These are phyloP conservation scores for Sclerotinia borealis DNA, from an alignment of 2,329 filamentous ascomycete genomes.

Conservation along the genomic window DNA sequence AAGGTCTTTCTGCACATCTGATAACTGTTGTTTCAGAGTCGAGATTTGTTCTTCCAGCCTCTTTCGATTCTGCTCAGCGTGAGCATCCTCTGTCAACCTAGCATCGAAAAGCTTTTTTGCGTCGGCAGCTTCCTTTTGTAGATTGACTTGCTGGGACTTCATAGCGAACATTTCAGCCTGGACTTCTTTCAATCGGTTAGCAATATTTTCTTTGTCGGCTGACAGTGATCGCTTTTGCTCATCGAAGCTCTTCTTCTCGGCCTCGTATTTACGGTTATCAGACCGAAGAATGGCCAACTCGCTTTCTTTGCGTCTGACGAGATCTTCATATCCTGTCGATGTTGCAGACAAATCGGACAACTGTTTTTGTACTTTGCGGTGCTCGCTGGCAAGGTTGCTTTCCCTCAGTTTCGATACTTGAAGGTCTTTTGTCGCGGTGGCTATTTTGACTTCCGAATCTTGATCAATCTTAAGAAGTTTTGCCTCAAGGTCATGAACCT, in stretches of 20 bases:
- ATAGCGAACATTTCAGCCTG: constrained; percentile 85
- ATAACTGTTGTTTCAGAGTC: constrained; percentile 79
- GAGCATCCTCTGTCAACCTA: constrained; percentile 81
- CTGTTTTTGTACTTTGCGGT: constrained; percentile 75
- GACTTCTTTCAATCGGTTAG: constrained; percentile 70
- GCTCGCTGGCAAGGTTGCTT: constrained; percentile 71
- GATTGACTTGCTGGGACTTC: constrained; percentile 73
- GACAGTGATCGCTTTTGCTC: constrained; percentile 67
- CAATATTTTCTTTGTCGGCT: constrained; percentile 72
- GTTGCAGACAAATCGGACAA: constrained; percentile 83
- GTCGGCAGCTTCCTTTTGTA: constrained; percentile 84
- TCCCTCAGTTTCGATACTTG: constrained; percentile 67
- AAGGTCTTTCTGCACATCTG: constrained; percentile 78
- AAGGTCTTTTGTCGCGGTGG: constrained; percentile 71
- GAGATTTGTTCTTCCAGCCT: constrained; percentile 82
- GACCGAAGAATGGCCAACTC: constrained; percentile 79
- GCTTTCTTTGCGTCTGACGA: constrained; percentile 89
- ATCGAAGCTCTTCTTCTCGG: constrained; percentile 72
- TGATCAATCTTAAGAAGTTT: constrained; percentile 82
- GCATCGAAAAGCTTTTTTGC: constrained; percentile 81
- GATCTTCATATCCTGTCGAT: constrained; percentile 90
- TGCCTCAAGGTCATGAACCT: constrained; percentile 77
- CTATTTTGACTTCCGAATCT: constrained; percentile 80
- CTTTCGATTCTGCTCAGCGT: constrained; percentile 73
- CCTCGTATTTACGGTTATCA: constrained; percentile 77